These are phyloP conservation scores for Tricholoma terreum DNA, from an alignment of 768 basidiomycete species.

Conservation along the genomic window DNA sequence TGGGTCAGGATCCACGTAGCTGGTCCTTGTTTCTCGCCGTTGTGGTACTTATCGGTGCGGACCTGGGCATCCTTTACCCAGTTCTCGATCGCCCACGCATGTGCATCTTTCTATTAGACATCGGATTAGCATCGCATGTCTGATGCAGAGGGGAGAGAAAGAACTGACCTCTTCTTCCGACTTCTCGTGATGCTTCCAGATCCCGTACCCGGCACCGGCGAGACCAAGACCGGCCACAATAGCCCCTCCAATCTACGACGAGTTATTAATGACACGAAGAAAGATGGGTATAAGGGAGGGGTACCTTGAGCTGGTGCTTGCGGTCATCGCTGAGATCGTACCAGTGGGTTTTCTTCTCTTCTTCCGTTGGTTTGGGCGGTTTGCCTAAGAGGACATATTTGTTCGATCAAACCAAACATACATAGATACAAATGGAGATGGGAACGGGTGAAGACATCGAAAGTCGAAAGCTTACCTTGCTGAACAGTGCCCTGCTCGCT, in stretches of 20 bases:
- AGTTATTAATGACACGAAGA: conserved; percentile 3
- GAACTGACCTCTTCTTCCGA: conserved; percentile 50
- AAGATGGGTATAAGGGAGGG: conserved; percentile 1
- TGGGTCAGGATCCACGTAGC: conserved; percentile 61
- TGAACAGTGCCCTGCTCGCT: conserved; percentile 16
- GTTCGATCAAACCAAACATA: neutral
- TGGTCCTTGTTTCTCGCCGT: conserved; percentile 41
- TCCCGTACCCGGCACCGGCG: conserved; percentile 47
- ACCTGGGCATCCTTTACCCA: conserved; percentile 58
- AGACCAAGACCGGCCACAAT: conserved; percentile 51
- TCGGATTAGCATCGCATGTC: neutral
- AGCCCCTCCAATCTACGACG: conserved; percentile 59
- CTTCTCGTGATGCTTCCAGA: conserved; percentile 56
- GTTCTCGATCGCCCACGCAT: conserved; percentile 44
- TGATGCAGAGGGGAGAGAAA: neutral
- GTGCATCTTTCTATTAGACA: conserved; percentile 44
- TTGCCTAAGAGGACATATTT: neutral
- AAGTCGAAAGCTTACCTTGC: conserved; percentile 7
- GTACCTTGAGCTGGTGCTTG: conserved; percentile 59
- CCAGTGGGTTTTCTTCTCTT: conserved; percentile 56
- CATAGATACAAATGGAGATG: conserved; percentile 16
- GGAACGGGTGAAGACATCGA: neutral
- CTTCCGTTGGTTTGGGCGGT: conserved; percentile 22
- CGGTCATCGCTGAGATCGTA: conserved; percentile 48
- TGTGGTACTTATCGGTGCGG: conserved; percentile 49